phyloP scores from a whole-genome alignment of 1,284 basidiomycete genomes.

The Ustilago bromivora region DNA sequence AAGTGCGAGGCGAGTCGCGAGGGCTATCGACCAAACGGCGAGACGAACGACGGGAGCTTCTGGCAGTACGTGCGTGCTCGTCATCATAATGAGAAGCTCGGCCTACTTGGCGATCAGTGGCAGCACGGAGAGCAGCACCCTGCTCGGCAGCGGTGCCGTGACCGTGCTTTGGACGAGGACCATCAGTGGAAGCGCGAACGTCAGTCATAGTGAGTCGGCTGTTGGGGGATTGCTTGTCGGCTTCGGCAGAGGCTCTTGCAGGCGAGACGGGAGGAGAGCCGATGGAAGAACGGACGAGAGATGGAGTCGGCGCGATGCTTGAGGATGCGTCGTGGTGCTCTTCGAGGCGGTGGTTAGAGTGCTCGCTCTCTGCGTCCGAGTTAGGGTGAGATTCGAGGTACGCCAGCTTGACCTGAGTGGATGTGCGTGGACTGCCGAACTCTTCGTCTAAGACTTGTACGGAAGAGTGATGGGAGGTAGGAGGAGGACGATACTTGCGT shows the following conservation, averaged over 20 bases:
- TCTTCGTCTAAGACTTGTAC: constrained; percentile 46
- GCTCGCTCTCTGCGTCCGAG: constrained; percentile 26
- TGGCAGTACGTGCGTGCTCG: constrained; percentile 9
- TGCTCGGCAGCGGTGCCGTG: constrained; percentile 52
- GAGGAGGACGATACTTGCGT: constrained; percentile 49
- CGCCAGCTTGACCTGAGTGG: constrained; percentile 48
- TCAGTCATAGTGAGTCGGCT: constrained; percentile 21
- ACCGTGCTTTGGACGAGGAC: constrained; percentile 31
- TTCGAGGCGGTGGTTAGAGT: not conserved
- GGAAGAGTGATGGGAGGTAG: constrained; percentile 48
- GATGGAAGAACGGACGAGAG: constrained; percentile 33
- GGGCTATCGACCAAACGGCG: constrained; percentile 14
- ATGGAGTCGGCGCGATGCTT: constrained; percentile 28
- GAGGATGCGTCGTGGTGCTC: constrained; percentile 9
- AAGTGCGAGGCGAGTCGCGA: constrained; percentile 28
- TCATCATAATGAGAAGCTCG: not conserved
- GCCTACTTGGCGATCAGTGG: constrained; percentile 36
- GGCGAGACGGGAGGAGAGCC: constrained; percentile 21
- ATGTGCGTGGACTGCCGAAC: constrained; percentile 44
- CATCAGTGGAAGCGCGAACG: constrained; percentile 1
- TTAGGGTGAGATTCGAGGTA: constrained; percentile 51
- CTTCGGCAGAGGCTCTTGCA: not conserved
- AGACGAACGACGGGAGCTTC: constrained; percentile 30
- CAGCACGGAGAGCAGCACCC: constrained; percentile 50
- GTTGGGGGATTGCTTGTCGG: not conserved